These are phyloP conservation scores for Tremella yokohamensis DNA, from an alignment of 768 basidiomycete genomes.

Conservation along the genomic window DNA sequence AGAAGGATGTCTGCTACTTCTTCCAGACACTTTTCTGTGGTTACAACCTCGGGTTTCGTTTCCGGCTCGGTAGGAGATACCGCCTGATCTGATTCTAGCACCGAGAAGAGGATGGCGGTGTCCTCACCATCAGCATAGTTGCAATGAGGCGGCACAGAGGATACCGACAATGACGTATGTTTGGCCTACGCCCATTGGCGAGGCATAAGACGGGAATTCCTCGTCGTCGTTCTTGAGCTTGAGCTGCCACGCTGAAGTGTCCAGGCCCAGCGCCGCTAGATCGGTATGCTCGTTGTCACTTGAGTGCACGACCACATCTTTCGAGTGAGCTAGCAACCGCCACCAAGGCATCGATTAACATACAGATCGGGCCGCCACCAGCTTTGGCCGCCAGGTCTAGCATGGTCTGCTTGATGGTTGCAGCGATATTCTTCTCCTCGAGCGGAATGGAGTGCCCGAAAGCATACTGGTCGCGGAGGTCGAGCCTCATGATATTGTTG, in stretches of 20 bases:
- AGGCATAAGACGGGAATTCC: conserved; percentile 33
- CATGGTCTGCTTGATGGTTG: conserved; percentile 22
- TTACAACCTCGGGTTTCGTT: background rate
- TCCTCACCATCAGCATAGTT: conserved; percentile 25
- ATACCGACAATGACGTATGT: conserved; percentile 40
- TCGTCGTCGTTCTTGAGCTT: conserved; percentile 28
- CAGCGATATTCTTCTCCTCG: conserved; percentile 17
- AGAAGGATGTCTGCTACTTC: conserved; percentile 29
- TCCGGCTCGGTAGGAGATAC: conserved; percentile 4
- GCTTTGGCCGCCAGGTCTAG: conserved; percentile 29
- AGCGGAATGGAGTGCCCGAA: conserved; percentile 39
- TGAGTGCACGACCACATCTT: conserved; percentile 43
- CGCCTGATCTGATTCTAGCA: conserved; percentile 25
- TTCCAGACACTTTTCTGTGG: conserved; percentile 19
- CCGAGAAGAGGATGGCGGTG: conserved; percentile 37
- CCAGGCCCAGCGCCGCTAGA: conserved; percentile 30
- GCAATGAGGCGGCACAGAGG: background rate
- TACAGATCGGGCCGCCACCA: conserved; percentile 40
- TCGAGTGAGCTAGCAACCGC: conserved; percentile 6
- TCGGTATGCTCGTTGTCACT: conserved; percentile 18
- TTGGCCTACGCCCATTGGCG: conserved; percentile 26
- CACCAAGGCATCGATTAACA: conserved; percentile 28
- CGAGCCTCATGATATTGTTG: conserved; percentile 26
- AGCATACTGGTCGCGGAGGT: conserved; percentile 25
- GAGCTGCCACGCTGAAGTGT: conserved; percentile 16